A percentile compares a stretch with the other conserved stretches of the same genome.
Evolutionary conservation across 306 rosid genomes (phyloP).

Genomic region (Rosa multiflora): DNA sequence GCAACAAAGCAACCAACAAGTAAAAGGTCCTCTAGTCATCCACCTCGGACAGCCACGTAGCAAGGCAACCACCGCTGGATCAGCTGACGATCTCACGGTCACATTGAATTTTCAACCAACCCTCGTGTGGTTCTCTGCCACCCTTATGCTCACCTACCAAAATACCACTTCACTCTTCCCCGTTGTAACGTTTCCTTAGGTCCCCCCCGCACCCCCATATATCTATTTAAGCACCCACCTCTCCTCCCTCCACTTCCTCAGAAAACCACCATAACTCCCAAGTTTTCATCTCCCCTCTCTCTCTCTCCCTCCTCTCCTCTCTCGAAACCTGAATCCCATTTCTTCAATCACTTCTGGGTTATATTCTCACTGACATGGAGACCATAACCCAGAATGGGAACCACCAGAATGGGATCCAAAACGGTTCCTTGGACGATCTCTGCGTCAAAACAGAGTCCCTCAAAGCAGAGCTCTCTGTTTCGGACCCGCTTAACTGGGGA

Average conservation of each 20-base stretch:
- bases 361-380: slow-evolving; percentile 33
- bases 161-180: slow-evolving; percentile 18
- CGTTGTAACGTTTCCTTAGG: neutral
- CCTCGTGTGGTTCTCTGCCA: slow-evolving; percentile 46
- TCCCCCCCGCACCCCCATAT: neutral
- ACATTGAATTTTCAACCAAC: slow-evolving; percentile 43
- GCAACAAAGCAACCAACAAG: slow-evolving; percentile 18
- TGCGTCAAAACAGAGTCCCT: slow-evolving; percentile 29
- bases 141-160: slow-evolving; percentile 61
- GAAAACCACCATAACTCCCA: slow-evolving; percentile 12
- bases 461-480: neutral
- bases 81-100: slow-evolving; percentile 17
- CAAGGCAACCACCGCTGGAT: slow-evolving; percentile 19
- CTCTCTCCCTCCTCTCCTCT: neutral
- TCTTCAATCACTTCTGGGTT: too few relatives aligned
- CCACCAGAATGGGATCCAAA: slow-evolving; percentile 10
- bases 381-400: slow-evolving; percentile 22
- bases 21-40: neutral
- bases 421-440: slow-evolving; percentile 23
- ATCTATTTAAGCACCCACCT: slow-evolving; percentile 33
- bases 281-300: slow-evolving; percentile 1
- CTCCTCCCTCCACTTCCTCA: slow-evolving; percentile 24
- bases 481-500: slow-evolving; percentile 77
- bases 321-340: neutral
- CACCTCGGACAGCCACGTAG: slow-evolving; percentile 31